Percentiles rank a stretch among this genome's conserved stretches.
These are phyloP conservation scores for Rhizophagus prolifer DNA, from an alignment of 192 early-diverging fungal species.

Conservation along the genomic window DNA sequence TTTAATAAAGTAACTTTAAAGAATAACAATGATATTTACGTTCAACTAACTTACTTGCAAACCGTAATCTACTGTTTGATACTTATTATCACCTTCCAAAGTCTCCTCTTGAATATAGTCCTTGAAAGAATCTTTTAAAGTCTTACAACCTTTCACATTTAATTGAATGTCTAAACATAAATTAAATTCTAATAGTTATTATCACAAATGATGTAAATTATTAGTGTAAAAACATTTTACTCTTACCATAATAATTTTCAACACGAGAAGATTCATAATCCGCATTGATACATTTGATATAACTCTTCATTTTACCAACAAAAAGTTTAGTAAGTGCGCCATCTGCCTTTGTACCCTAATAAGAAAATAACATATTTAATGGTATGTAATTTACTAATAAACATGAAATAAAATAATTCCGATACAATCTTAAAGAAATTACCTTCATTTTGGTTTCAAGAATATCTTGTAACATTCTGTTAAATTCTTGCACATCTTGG, in stretches of 20 bases:
- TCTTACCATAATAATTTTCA: slow-evolving; percentile 89
- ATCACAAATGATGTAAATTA: too few relatives aligned
- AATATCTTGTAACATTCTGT: slow-evolving; percentile 95
- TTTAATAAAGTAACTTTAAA: neutral
- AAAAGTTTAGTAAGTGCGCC: slow-evolving; percentile 89
- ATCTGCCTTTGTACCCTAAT: slow-evolving; percentile 80
- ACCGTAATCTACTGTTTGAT: slow-evolving; percentile 88
- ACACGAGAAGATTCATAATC: slow-evolving; percentile 91
- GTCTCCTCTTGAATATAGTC: slow-evolving; percentile 90
- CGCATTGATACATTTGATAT: slow-evolving; percentile 93
- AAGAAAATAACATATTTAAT: neutral
- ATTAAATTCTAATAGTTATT: neutral
- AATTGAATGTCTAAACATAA: slow-evolving; percentile 81
- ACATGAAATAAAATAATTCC: too few relatives aligned
- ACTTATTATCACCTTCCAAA: slow-evolving; percentile 97
- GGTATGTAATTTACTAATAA: neutral
- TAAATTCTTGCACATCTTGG: slow-evolving; percentile 99
- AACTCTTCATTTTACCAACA: slow-evolving; percentile 97
- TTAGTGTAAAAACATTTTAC: neutral
- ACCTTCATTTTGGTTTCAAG: slow-evolving; percentile 98
- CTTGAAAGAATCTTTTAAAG: slow-evolving; percentile 83
- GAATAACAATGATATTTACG: too few relatives aligned
- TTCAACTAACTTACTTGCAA: slow-evolving; percentile 56
- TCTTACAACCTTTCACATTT: slow-evolving; percentile 93
- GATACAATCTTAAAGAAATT: neutral